These are phyloP conservation scores for Helotiales sp. DNA, from an alignment of 2,329 filamentous ascomycete genomes.

Conservation along the genomic window DNA sequence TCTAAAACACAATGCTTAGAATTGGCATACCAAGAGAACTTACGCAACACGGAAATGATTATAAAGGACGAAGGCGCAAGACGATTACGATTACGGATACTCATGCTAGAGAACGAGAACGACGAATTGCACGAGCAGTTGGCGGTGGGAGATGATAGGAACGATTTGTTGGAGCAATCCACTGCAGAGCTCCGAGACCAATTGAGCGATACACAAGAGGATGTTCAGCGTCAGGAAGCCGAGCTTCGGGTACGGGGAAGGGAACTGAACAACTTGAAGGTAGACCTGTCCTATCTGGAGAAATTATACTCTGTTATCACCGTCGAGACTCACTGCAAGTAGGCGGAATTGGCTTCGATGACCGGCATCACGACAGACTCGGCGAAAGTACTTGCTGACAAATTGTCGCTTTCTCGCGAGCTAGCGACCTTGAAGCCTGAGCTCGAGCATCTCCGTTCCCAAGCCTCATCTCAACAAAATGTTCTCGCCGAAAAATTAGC, in stretches of 20 bases:
- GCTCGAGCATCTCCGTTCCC: constrained; percentile 64
- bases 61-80: constrained; percentile 77
- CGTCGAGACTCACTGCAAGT: constrained; percentile 3
- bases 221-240: constrained; percentile 30
- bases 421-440: constrained; percentile 63
- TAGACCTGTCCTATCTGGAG: constrained; percentile 39
- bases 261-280: constrained; percentile 62
- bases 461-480: constrained; percentile 65
- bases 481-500: constrained; percentile 79
- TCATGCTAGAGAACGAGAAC: constrained; percentile 78
- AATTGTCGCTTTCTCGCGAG: constrained; percentile 64
- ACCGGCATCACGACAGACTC: constrained; percentile 71
- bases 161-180: constrained; percentile 58
- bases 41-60: constrained; percentile 69
- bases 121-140: constrained; percentile 69
- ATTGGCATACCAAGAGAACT: constrained; percentile 68
- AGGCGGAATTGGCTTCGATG: constrained; percentile 76
- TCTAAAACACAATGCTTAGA: constrained; percentile 58
- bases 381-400: constrained; percentile 70
- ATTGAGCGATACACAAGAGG: constrained; percentile 53
- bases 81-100: constrained; percentile 68
- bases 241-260: constrained; percentile 56
- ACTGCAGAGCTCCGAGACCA: constrained; percentile 54
- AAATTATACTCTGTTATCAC: not conserved
- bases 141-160: constrained; percentile 61